A percentile compares a stretch with the other conserved stretches of the same genome.
Evolutionary conservation across 2,329 filamentous ascomycete species (phyloP).

Genomic region (Byssochlamys sp.): DNA sequence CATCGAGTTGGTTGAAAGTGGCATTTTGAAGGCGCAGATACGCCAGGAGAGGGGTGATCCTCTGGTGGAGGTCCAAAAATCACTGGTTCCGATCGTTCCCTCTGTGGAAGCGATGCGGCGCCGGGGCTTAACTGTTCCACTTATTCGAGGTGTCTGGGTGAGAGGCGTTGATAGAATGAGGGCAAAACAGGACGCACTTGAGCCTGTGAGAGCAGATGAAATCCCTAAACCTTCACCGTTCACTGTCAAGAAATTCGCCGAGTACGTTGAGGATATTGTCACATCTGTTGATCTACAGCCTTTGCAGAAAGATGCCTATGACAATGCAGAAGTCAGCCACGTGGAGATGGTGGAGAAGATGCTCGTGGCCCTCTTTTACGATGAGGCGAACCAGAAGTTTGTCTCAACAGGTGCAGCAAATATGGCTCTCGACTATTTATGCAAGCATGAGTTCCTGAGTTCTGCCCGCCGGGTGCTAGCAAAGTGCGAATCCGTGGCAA

Average conservation of each 20-base stretch:
- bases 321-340: slow-evolving; percentile 6
- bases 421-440: slow-evolving; percentile 29
- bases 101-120: slow-evolving; percentile 16
- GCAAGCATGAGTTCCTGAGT: slow-evolving; percentile 21
- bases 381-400: slow-evolving; percentile 18
- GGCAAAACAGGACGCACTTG: neutral
- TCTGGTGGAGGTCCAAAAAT: slow-evolving; percentile 19
- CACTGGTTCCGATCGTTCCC: slow-evolving; percentile 20
- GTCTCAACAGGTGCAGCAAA: slow-evolving; percentile 36
- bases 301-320: neutral
- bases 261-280: slow-evolving; percentile 31
- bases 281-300: slow-evolving; percentile 11
- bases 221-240: slow-evolving; percentile 12
- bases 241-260: slow-evolving; percentile 27
- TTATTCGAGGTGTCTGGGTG: slow-evolving; percentile 24
- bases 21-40: slow-evolving; percentile 15
- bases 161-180: neutral
- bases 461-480: slow-evolving; percentile 26
- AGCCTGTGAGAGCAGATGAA: slow-evolving; percentile 5
- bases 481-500: slow-evolving; percentile 25
- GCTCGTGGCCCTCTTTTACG: slow-evolving; percentile 23
- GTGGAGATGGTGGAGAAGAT: slow-evolving; percentile 11
- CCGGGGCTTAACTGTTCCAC: slow-evolving; percentile 14
- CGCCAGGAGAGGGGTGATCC: slow-evolving; percentile 20
- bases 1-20: slow-evolving; percentile 21